Percentiles rank a stretch among this genome's conserved stretches.
Conservation (phyloP, 2,329 filamentous ascomycete genomes). For the Alternaria ethzedia region DNA sequence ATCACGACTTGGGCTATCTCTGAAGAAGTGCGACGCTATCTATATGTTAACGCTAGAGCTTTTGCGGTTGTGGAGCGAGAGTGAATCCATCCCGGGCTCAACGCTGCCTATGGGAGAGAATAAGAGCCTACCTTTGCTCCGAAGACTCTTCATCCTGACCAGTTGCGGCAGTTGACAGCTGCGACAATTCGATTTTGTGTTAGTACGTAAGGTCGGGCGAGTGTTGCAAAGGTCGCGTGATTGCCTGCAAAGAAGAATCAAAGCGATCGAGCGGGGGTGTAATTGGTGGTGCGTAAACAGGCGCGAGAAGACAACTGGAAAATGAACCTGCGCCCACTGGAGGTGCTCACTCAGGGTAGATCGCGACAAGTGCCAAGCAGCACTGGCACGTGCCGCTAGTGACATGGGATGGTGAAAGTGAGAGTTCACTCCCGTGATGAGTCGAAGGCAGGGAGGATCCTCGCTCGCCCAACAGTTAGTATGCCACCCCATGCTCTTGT, state of each 20-base stretch:
- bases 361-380: neutral
- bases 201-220: neutral
- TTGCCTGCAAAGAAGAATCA: neutral
- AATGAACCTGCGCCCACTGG: neutral
- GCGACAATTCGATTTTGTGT: neutral
- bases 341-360: constrained; percentile 1
- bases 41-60: neutral
- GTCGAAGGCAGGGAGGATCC: neutral
- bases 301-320: neutral
- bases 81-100: neutral
- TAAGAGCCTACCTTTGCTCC: constrained; percentile 21
- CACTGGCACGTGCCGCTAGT: neutral
- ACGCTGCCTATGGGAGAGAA: neutral
- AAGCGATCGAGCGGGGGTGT: neutral
- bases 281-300: neutral
- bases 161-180: neutral
- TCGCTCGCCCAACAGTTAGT: neutral
- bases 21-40: constrained; percentile 32
- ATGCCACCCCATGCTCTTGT: neutral
- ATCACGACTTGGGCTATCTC: constrained; percentile 21
- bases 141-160: constrained; percentile 26
- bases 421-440: neutral
- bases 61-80: neutral
- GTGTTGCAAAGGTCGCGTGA: neutral
- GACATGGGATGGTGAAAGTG: neutral